A percentile compares a stretch with the other conserved stretches of the same genome.
Evolutionary conservation across 1,284 basidiomycete species (phyloP).

Genomic region (Chalciporus piperatoides): DNA sequence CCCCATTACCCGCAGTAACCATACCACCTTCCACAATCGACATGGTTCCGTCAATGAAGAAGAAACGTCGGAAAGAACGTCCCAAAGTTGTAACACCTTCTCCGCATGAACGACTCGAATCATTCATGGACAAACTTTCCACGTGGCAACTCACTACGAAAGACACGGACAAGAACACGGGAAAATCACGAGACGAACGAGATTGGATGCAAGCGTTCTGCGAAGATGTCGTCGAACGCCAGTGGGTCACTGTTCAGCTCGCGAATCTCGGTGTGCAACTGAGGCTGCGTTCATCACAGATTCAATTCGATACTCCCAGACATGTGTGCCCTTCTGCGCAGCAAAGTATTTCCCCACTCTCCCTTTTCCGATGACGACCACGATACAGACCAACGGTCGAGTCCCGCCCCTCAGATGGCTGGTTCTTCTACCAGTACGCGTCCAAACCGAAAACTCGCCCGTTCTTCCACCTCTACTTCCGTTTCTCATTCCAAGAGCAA

Average conservation of each 20-base stretch:
- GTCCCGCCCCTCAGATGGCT: slow-evolving; percentile 9
- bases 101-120: slow-evolving; percentile 56
- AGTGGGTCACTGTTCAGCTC: slow-evolving; percentile 40
- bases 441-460: slow-evolving; percentile 15
- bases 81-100: slow-evolving; percentile 28
- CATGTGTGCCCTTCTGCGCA: slow-evolving; percentile 54
- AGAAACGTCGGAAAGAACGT: slow-evolving; percentile 38
- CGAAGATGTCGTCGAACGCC: slow-evolving; percentile 57
- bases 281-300: slow-evolving; percentile 33
- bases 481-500: slow-evolving; percentile 14
- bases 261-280: neutral
- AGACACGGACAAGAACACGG: slow-evolving; percentile 6
- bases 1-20: slow-evolving; percentile 22
- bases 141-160: slow-evolving; percentile 64
- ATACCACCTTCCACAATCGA: slow-evolving; percentile 16
- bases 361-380: slow-evolving; percentile 49
- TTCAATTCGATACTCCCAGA: slow-evolving; percentile 55
- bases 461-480: slow-evolving; percentile 17
- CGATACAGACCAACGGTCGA: slow-evolving; percentile 23
- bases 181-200: slow-evolving; percentile 35
- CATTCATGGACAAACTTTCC: slow-evolving; percentile 71
- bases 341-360: slow-evolving; percentile 63
- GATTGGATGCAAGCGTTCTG: slow-evolving; percentile 75
- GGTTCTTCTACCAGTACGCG: slow-evolving; percentile 3
- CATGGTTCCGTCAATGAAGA: slow-evolving; percentile 13